Percentiles rank a stretch among this genome's conserved stretches.
Conservation (phyloP, 768 basidiomycete genomes). For the Podaxis pistillaris region DNA sequence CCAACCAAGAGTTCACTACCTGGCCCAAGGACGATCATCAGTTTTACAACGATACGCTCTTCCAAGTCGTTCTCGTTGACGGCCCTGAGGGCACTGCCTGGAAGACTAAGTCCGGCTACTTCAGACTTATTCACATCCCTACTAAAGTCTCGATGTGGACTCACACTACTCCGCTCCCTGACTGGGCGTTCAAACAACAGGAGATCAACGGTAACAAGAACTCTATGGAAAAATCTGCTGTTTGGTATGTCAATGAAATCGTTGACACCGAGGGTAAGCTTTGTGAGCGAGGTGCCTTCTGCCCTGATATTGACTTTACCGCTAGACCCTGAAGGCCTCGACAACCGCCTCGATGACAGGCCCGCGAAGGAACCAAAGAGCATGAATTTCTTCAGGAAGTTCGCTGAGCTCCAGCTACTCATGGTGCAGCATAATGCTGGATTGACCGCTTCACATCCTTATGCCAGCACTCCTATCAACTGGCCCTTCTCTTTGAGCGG, state of each 20-base stretch:
- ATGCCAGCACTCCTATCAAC: conserved; percentile 92
- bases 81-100: conserved; percentile 71
- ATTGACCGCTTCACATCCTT: conserved; percentile 95
- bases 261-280: conserved; percentile 67
- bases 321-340: conserved; percentile 53
- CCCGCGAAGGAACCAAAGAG: conserved; percentile 70
- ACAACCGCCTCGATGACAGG: conserved; percentile 45
- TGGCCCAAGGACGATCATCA: conserved; percentile 76
- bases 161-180: conserved; percentile 78
- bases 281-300: conserved; percentile 8
- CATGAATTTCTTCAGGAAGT: conserved; percentile 94
- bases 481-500: conserved; percentile 98
- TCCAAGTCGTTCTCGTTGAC: conserved; percentile 69
- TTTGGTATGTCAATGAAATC: conserved; percentile 89
- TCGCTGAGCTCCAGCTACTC: conserved; percentile 85
- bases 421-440: conserved; percentile 99
- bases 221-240: conserved; percentile 72
- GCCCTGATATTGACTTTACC: conserved; percentile 10
- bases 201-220: conserved; percentile 99
- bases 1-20: conserved; percentile 98
- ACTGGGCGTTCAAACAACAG: conserved; percentile 97
- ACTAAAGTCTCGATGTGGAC: conserved; percentile 97
- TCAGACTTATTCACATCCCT: conserved; percentile 84
- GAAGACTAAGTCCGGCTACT: conserved; percentile 94
- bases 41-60: conserved; percentile 87